Base-by-base conservation (phyloP, 106 monocot species). In the Xerophyta viscosa region DNA sequence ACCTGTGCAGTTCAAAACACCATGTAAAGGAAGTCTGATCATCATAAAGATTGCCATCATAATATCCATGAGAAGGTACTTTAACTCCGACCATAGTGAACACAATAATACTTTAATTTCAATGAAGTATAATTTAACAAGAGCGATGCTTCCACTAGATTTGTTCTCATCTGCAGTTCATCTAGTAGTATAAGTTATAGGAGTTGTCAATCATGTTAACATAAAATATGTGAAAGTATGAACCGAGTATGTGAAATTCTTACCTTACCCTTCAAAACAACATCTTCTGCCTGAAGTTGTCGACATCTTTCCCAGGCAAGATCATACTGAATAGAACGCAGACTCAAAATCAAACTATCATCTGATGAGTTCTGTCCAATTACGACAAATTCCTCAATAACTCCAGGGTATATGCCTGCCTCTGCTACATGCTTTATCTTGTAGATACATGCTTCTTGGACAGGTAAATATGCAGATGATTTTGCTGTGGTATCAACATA, bases 211-310 rank as follows among this genome's bases (percentile, higher is more conserved):
- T n/a, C n/a, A n/a, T n/a, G n/a, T n/a, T n/a, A n/a, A n/a, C n/a
- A n/a, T n/a, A n/a, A n/a, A n/a, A n/a, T n/a, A n/a, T n/a, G n/a
- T n/a, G n/a, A n/a, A n/a, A n/a, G n/a, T n/a, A n/a, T n/a, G n/a
- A n/a, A n/a, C n/a, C n/a, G n/a, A n/a, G n/a, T n/a, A n/a, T n/a
- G n/a, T n/a, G n/a, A n/a, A 39, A 46, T 67, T 62, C 96, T 60
- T 66, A 96, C 94, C 76, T 81, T 84, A 82, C 96, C 96, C 84
- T 76, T 79, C 46, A 96, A 81, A 45, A 89, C 47, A 31, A 77
- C 82, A 78, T 96, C 85, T 76, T 96, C 96, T 53, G 81, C 73
- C 51, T 96, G 96, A 60, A 96, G 76, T 57, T 96, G 96, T 43
- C 85, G 60, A 49, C 84, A 85, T 48, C 96, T 75, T 65, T 96